Base-by-base conservation (phyloP, 1,284 basidiomycete species). In the Ceratobasidium sp. region DNA sequence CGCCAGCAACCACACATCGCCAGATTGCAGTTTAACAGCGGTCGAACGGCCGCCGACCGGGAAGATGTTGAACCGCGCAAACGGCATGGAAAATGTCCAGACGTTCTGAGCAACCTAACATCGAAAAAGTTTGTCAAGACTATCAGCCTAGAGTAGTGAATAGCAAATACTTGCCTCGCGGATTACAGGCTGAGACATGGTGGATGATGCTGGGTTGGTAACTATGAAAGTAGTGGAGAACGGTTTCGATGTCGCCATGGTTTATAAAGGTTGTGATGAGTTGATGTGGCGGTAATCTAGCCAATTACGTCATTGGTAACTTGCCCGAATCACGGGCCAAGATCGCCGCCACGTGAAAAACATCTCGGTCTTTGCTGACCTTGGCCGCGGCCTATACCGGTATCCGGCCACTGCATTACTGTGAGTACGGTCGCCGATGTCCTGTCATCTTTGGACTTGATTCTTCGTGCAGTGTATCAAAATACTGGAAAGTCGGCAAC, bases 11-110 rank as follows among this genome's bases (percentile, higher is more conserved):
- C 95, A 97, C 33, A 98, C 91, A 3, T 90, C 91, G 23, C 92
- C 91, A 76, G 90, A 88, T 66, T 86, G 86, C 77, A 98, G 86
- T 85, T 89, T 92, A 83, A 98, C 88, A 0, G 96, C 96, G 0
- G 95, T 97, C 0, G 94, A 93, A 61, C 95, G 87, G 26, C 95
- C 94, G 0, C 95, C 95, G 39, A 96, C 86, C 3, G 93, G 94
- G 46, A 95, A 81, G 12, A 94, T 49, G 13, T 91, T 90, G 78
- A 89, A 90, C n/a, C 93, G 90, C 18, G 90, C 82, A 81, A 94
- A 94, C 0, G 93, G 92, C 53, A 92, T 93, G 80, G 93, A 94
- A 84, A 94, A 94, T 0, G 89, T 94, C 91, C 91, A 93, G n/a
- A 94, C 86, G 79, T 88, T 88, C 78, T 88, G 88, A 7, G 86